phyloP scores from a whole-genome alignment of 805 yeast species.

The Myxozyma monticola region DNA sequence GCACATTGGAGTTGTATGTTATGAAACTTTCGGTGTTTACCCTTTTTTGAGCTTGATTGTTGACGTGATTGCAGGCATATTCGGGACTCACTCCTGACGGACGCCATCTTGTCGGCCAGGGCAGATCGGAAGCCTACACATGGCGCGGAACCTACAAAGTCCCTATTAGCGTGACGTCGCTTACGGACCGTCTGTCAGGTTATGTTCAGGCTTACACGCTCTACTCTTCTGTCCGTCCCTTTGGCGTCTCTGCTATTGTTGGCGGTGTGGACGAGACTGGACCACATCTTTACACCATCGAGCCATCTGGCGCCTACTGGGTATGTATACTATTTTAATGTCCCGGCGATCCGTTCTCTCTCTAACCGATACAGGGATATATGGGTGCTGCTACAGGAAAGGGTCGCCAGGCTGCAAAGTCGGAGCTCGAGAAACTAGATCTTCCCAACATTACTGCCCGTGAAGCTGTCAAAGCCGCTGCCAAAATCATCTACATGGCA shows the following conservation, averaged over 20 bases:
- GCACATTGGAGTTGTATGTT: slow-evolving; percentile 76
- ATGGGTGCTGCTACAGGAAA: slow-evolving; percentile 97
- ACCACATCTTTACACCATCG: slow-evolving; percentile 91
- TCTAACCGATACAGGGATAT: slow-evolving; percentile 55
- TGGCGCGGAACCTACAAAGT: slow-evolving; percentile 76
- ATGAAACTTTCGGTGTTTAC: background rate
- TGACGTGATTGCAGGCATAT: slow-evolving; percentile 48
- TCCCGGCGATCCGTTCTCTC: background rate
- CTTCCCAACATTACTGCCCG: slow-evolving; percentile 63
- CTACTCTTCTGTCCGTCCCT: slow-evolving; percentile 96
- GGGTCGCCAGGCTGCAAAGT: slow-evolving; percentile 97
- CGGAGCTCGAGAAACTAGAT: slow-evolving; percentile 89
- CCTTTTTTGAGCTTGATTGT: background rate
- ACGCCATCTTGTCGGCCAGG: slow-evolving; percentile 85
- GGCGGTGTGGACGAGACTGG: slow-evolving; percentile 94
- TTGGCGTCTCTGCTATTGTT: slow-evolving; percentile 87
- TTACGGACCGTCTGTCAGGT: slow-evolving; percentile 83
- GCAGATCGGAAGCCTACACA: slow-evolving; percentile 83
- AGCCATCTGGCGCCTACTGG: slow-evolving; percentile 97
- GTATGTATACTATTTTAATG: slow-evolving; percentile 10
- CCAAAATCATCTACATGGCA: slow-evolving; percentile 85
- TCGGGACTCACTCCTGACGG: slow-evolving; percentile 98
- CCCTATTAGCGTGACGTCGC: slow-evolving; percentile 74
- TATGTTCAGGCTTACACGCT: slow-evolving; percentile 94
- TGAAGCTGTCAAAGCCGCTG: slow-evolving; percentile 92